Conservation (phyloP, 2,329 filamentous ascomycete genomes). For the Fusarium annulatum region DNA sequence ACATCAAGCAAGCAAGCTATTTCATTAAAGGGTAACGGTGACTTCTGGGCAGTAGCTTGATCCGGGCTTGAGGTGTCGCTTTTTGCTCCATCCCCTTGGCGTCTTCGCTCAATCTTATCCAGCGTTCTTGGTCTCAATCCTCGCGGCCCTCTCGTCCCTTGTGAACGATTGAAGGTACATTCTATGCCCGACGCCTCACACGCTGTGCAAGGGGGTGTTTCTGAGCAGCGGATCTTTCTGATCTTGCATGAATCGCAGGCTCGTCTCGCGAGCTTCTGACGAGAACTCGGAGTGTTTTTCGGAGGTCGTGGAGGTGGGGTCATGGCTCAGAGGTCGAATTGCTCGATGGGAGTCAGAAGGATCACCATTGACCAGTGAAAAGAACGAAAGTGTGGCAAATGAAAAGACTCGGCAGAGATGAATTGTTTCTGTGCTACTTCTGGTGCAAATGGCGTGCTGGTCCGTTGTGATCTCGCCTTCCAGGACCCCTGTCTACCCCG, state of each 20-base stretch:
- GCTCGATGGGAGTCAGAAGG: not conserved
- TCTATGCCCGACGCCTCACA: slow-evolving; percentile 58
- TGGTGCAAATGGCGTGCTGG: slow-evolving; percentile 36
- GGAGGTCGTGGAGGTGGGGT: slow-evolving; percentile 30
- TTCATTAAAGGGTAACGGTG: slow-evolving; percentile 30
- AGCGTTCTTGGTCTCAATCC: slow-evolving; percentile 59
- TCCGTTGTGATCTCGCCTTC: slow-evolving; percentile 33
- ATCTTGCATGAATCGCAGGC: slow-evolving; percentile 65
- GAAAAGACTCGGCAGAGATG: not conserved
- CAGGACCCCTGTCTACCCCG: slow-evolving; percentile 26
- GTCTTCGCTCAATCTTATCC: slow-evolving; percentile 51
- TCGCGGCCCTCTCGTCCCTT: slow-evolving; percentile 58
- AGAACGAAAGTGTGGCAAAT: slow-evolving; percentile 12
- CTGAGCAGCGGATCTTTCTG: slow-evolving; percentile 63
- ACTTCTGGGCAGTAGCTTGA: not conserved
- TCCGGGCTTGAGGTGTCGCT: slow-evolving; percentile 14
- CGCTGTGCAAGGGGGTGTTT: slow-evolving; percentile 58
- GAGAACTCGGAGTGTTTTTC: slow-evolving; percentile 33
- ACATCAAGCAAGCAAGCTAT: slow-evolving; percentile 44
- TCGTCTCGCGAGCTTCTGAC: slow-evolving; percentile 43
- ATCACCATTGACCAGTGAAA: not conserved
- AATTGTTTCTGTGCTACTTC: slow-evolving; percentile 1
- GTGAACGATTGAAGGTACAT: slow-evolving; percentile 61
- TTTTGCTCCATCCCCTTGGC: slow-evolving; percentile 20
- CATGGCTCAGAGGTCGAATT: slow-evolving; percentile 14